Conservation (phyloP, 164 flowering plant species). For the Warburgia ugandensis region DNA sequence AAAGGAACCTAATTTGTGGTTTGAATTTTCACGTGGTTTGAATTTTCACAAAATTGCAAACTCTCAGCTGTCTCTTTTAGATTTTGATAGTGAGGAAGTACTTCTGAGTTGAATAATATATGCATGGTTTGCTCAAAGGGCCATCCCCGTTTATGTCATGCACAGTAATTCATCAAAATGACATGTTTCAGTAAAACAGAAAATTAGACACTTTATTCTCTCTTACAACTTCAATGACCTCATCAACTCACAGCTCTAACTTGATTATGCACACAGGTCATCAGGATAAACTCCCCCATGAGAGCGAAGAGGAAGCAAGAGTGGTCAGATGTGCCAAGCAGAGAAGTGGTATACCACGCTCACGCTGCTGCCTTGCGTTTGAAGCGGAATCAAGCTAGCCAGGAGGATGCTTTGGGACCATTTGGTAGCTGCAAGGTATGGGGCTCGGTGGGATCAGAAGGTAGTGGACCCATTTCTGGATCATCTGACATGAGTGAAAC, state of each 20-base stretch:
- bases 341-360: slow-evolving; percentile 62
- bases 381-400: slow-evolving; percentile 49
- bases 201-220: background rate
- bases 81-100: too few relatives aligned
- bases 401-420: slow-evolving; percentile 44
- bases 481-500: slow-evolving; percentile 79
- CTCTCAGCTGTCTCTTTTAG: too few relatives aligned
- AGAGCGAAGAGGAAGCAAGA: slow-evolving; percentile 68
- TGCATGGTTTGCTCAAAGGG: too few relatives aligned
- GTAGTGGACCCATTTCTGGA: slow-evolving; percentile 63
- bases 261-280: slow-evolving; percentile 41
- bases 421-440: slow-evolving; percentile 91
- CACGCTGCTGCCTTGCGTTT: slow-evolving; percentile 73
- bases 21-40: too few relatives aligned
- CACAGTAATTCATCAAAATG: too few relatives aligned
- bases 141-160: too few relatives aligned
- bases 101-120: too few relatives aligned
- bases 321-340: slow-evolving; percentile 86
- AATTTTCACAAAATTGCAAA: too few relatives aligned
- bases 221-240: too few relatives aligned
- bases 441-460: slow-evolving; percentile 48
- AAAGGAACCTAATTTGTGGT: too few relatives aligned
- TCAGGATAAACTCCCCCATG: slow-evolving; percentile 97
- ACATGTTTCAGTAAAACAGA: background rate
- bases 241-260: background rate